Percentiles rank a stretch among this genome's conserved stretches.
These are phyloP conservation scores for Pleurotus giganteus DNA, from an alignment of 768 basidiomycete species.

Conservation along the genomic window DNA sequence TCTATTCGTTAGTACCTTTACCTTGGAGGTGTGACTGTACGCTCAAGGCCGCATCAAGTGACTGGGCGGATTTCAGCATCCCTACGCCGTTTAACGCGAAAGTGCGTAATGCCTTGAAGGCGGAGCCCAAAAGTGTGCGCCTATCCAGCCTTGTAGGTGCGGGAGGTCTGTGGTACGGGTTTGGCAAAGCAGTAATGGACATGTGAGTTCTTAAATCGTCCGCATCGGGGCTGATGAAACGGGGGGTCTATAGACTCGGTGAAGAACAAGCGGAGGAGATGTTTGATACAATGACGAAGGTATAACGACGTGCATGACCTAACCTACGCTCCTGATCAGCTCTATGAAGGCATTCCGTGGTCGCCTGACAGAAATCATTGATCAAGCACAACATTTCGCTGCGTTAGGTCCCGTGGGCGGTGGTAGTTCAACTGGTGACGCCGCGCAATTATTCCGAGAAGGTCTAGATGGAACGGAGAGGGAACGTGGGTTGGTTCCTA, in stretches of 20 bases:
- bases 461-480: constrained; percentile 92
- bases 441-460: constrained; percentile 78
- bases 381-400: constrained; percentile 89
- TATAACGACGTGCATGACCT: constrained; percentile 20
- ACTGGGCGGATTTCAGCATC: constrained; percentile 87
- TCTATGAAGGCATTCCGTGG: constrained; percentile 64
- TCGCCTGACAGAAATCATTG: constrained; percentile 76
- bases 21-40: neutral
- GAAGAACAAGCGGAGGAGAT: constrained; percentile 73
- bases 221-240: constrained; percentile 5
- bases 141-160: constrained; percentile 82
- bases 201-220: constrained; percentile 45
- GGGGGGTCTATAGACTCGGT: constrained; percentile 52
- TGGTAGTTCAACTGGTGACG: constrained; percentile 50
- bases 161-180: constrained; percentile 90
- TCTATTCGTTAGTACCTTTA: constrained; percentile 59
- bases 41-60: constrained; percentile 40
- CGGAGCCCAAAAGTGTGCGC: constrained; percentile 83
- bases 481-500: constrained; percentile 60
- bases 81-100: constrained; percentile 73
- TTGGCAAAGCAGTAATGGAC: constrained; percentile 82
- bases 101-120: constrained; percentile 85
- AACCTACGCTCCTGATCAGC: neutral
- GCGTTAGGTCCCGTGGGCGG: constrained; percentile 60
- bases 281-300: constrained; percentile 69